Evolutionary conservation across 331 rosid species (phyloP).

Genomic region (Acacia pycnantha): DNA sequence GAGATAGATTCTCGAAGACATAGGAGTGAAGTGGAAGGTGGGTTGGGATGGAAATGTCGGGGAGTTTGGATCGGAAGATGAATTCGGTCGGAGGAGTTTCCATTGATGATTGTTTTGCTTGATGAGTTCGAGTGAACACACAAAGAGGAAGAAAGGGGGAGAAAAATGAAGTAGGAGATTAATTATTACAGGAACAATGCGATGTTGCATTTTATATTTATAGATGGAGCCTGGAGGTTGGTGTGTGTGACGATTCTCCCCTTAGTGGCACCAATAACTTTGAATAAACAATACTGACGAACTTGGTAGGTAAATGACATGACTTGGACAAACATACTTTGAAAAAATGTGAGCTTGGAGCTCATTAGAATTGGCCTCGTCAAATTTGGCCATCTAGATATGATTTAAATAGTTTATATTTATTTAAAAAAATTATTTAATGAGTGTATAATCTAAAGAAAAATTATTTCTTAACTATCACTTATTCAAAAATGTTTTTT

Average conservation of each 20-base stretch:
- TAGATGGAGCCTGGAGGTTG: background rate
- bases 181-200: too few species aligned
- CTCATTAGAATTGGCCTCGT: too few species aligned
- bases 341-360: too few species aligned
- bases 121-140: background rate
- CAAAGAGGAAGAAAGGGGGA: background rate
- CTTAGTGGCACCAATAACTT: background rate
- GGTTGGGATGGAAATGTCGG: slow-evolving; percentile 74
- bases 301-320: too few species aligned
- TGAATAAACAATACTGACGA: background rate
- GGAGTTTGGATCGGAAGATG: slow-evolving; percentile 86
- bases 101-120: background rate
- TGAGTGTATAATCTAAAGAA: too few species aligned
- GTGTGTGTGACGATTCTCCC: background rate
- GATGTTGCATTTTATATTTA: background rate
- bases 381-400: too few species aligned
- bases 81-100: slow-evolving; percentile 36
- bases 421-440: too few species aligned
- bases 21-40: slow-evolving; percentile 84
- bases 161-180: background rate
- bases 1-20: slow-evolving; percentile 61
- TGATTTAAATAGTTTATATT: too few species aligned
- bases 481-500: too few species aligned
- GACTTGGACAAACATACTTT: too few species aligned
- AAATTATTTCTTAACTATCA: too few species aligned